Percentiles rank a stretch among this genome's conserved stretches.
These are phyloP conservation scores for Penicillium griseofulvum DNA, from an alignment of 2,329 filamentous ascomycete species.

Conservation along the genomic window DNA sequence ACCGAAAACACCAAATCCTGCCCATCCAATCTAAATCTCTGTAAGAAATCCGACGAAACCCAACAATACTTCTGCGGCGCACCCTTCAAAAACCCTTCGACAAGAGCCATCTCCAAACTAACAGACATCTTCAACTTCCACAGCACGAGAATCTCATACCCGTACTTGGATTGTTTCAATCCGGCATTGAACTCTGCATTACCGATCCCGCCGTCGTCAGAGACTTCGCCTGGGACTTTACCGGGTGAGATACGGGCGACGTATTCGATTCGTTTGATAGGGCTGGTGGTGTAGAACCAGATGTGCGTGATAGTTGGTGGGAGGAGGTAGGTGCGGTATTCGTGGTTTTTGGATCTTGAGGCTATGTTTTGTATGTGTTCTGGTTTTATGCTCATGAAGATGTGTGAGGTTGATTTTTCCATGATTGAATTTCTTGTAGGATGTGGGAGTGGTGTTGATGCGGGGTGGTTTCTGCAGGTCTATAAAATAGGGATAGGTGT, in stretches of 20 bases:
- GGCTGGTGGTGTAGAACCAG: conserved; percentile 59
- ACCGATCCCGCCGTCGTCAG: conserved; percentile 47
- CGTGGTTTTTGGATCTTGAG: conserved; percentile 46
- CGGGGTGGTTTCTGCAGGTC: not conserved
- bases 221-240: conserved; percentile 50
- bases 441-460: not conserved
- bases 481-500: not conserved
- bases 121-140: conserved; percentile 64
- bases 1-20: conserved; percentile 1
- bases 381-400: conserved; percentile 53
- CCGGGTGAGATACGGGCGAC: conserved; percentile 56
- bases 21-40: conserved; percentile 4
- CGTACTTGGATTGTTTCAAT: conserved; percentile 43
- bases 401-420: conserved; percentile 14
- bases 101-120: conserved; percentile 51
- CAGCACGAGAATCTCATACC: conserved; percentile 56
- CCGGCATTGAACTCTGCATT: conserved; percentile 54
- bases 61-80: conserved; percentile 48
- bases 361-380: conserved; percentile 41
- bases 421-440: not conserved
- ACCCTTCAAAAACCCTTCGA: conserved; percentile 55
- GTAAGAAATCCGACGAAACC: conserved; percentile 10
- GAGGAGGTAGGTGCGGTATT: conserved; percentile 57
- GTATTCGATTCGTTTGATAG: conserved; percentile 53
- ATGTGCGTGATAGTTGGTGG: conserved; percentile 53